Evolutionary conservation across 2,329 filamentous ascomycete genomes (phyloP).

Genomic region (Xylogone sp.): DNA sequence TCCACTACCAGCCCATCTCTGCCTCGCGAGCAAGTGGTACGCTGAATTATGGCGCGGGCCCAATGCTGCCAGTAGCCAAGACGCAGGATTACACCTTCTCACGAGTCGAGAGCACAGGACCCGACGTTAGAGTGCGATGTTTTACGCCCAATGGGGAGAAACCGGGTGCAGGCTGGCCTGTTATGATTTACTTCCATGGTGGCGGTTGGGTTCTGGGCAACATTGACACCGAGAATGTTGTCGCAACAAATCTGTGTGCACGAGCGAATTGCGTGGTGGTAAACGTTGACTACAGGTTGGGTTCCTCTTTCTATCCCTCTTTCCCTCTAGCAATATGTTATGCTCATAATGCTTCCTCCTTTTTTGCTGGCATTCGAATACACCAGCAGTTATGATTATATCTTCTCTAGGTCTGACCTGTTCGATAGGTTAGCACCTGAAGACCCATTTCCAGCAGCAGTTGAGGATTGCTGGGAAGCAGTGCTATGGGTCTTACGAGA

Average conservation of each 20-base stretch:
- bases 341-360: conserved; percentile 1
- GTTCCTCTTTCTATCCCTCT: neutral
- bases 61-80: conserved; percentile 36
- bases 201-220: conserved; percentile 54
- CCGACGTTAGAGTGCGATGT: conserved; percentile 38
- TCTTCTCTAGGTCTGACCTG: neutral
- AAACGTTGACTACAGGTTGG: conserved; percentile 47
- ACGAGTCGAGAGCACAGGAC: conserved; percentile 36
- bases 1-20: conserved; percentile 47
- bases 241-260: conserved; percentile 46
- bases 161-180: conserved; percentile 45
- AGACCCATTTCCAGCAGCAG: conserved; percentile 48
- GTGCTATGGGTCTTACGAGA: conserved; percentile 37
- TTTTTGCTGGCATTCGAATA: too few species aligned
- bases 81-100: neutral
- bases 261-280: conserved; percentile 46
- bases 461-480: conserved; percentile 51
- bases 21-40: conserved; percentile 46
- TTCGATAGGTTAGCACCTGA: conserved; percentile 47
- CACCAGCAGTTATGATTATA: neutral
- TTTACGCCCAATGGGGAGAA: conserved; percentile 43
- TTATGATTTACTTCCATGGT: conserved; percentile 50
- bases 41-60: conserved; percentile 46
- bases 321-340: neutral
- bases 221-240: conserved; percentile 51